A percentile compares a stretch with the other conserved stretches of the same genome.
Evolutionary conservation across 2,329 filamentous ascomycete genomes (phyloP).

Genomic region (Talaromyces sp.): DNA sequence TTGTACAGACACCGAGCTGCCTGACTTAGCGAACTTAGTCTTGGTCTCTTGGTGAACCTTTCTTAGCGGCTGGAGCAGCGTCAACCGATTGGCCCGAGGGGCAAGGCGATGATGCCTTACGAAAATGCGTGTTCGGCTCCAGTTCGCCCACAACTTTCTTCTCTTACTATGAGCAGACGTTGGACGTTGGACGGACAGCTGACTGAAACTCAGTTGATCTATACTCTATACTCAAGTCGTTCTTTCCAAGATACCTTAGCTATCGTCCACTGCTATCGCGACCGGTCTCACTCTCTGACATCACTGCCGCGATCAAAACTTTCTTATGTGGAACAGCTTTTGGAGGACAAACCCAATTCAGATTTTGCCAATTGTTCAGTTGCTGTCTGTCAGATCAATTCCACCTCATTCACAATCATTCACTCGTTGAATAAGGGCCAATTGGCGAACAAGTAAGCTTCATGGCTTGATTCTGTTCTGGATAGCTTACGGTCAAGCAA

Average conservation of each 20-base stretch:
- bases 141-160: slow-evolving; percentile 1
- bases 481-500: background rate
- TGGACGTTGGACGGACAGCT: background rate
- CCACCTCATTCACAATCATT: background rate
- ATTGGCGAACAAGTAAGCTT: background rate
- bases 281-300: background rate
- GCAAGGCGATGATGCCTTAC: slow-evolving; percentile 15
- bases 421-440: background rate
- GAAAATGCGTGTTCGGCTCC: slow-evolving; percentile 10
- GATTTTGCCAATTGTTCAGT: background rate
- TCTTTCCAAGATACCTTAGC: background rate
- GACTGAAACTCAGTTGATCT: background rate
- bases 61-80: background rate
- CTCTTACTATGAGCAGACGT: no score
- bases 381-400: background rate
- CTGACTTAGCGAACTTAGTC: background rate
- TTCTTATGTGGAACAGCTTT: background rate
- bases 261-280: background rate
- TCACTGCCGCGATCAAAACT: background rate
- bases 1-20: background rate
- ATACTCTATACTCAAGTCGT: background rate
- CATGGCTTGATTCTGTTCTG: background rate
- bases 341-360: background rate
- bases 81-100: background rate
- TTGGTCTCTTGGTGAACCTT: background rate